A percentile compares a stretch with the other conserved stretches of the same genome.
phyloP scores from a whole-genome alignment of 2,329 filamentous ascomycete genomes.

The Akanthomyces uredinophilus region DNA sequence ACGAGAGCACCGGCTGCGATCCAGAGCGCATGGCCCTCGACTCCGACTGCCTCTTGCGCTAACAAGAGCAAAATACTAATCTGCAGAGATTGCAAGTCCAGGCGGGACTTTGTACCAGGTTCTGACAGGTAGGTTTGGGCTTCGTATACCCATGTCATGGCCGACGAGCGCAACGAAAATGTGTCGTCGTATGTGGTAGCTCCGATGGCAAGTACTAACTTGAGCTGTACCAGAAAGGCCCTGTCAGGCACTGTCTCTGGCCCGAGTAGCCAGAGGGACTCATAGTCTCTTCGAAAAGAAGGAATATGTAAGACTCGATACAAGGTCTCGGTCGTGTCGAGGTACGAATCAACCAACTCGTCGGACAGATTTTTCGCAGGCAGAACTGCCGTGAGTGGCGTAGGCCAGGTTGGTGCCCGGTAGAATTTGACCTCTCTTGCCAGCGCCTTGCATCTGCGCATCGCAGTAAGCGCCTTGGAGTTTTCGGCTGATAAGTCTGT shows the following conservation, averaged over 20 bases:
- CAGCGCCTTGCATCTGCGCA: conserved; percentile 49
- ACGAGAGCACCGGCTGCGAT: conserved; percentile 40
- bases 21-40: conserved; percentile 44
- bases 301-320: conserved; percentile 48
- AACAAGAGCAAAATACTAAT: conserved; percentile 38
- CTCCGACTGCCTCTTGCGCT: conserved; percentile 31
- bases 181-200: conserved; percentile 43
- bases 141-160: conserved; percentile 52
- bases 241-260: conserved; percentile 26
- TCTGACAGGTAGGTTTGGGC: conserved; percentile 49
- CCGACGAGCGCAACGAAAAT: conserved; percentile 44
- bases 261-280: conserved; percentile 45
- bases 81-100: conserved; percentile 47
- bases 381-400: conserved; percentile 35
- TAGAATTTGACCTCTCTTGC: conserved; percentile 47
- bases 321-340: conserved; percentile 41
- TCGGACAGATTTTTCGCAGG: conserved; percentile 43
- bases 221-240: conserved; percentile 50
- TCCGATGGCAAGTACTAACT: conserved; percentile 56
- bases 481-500: conserved; percentile 31
- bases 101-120: conserved; percentile 46
- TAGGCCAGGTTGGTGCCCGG: conserved; percentile 44
- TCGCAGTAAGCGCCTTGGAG: conserved; percentile 28
- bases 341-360: conserved; percentile 44
- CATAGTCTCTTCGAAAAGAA: conserved; percentile 43